Conservation (phyloP, 2,329 filamentous ascomycete genomes). For the Penicillium sp. region DNA sequence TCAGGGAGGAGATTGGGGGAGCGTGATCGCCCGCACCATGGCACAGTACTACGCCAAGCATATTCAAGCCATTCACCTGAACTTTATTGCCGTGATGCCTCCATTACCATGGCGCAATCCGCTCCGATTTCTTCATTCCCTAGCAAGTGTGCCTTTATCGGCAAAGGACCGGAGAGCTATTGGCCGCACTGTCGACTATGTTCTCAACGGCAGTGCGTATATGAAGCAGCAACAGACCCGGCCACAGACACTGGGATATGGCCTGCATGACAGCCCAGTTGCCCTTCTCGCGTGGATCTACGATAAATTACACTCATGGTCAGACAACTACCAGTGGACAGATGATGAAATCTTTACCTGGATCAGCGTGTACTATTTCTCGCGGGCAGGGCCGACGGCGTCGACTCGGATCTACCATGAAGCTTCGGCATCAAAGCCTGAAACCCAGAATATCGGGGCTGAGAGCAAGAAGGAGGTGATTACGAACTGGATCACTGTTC, state of each 20-base stretch:
- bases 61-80: constrained; percentile 61
- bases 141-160: constrained; percentile 32
- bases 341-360: constrained; percentile 75
- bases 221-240: constrained; percentile 62
- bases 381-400: constrained; percentile 65
- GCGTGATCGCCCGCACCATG: constrained; percentile 62
- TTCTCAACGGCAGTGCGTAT: constrained; percentile 48
- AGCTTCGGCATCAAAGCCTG: constrained; percentile 35
- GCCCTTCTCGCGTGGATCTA: constrained; percentile 74
- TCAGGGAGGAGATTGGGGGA: constrained; percentile 70
- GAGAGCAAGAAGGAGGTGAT: constrained; percentile 29
- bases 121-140: constrained; percentile 46
- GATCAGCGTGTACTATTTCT: constrained; percentile 72
- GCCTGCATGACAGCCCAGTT: constrained; percentile 66
- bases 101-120: constrained; percentile 56
- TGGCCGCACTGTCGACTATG: constrained; percentile 22
- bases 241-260: constrained; percentile 71
- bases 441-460: neutral
- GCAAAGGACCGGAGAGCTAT: constrained; percentile 23
- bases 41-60: constrained; percentile 57
- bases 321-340: constrained; percentile 68
- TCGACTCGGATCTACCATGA: constrained; percentile 73
- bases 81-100: constrained; percentile 52
- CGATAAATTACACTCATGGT: constrained; percentile 78
- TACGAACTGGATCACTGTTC: constrained; percentile 14